Evolutionary conservation across 2,329 filamentous ascomycete genomes (phyloP), one percentile per base, ranked within the genome.

Genomic region (Pyrenochaeta sp.): DNA sequence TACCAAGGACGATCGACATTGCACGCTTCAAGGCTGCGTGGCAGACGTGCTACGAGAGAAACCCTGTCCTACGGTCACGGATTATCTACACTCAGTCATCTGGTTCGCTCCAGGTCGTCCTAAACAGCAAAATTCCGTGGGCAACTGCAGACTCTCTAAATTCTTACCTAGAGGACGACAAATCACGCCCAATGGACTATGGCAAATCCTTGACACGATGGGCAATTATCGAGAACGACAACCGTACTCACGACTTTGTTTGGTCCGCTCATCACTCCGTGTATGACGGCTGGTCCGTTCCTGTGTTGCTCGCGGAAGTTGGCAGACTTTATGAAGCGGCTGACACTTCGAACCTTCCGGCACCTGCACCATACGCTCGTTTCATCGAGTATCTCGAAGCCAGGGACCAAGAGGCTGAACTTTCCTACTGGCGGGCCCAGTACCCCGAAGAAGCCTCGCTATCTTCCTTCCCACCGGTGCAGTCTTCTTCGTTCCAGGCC

Each of bases 1-100:
- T 54, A 7, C 44, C 36, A 15, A 32, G 6, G 13, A n/a, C 78
- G 86, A 2, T 84, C 81, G 36, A 39, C 36, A 12, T 39, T 7
- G 6, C 13, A 7, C 36, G 36, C 12, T 39, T 39, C 19, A 8
- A 15, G 6, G 12, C 6, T n/a, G 6, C 36, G 5, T 39, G 36
- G 36, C 19, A 39, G 12, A 5, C 5, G 12, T 7, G 36, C 12
- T 39, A n/a, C 12, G 12, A 5, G 6, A 15, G 19, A 8, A 5
- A 15, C 6, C 6, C 5, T 39, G 12, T 39, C 12, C 36, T 39
- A 13, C 36, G 36, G 6, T 15, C 36, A 15, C 36, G 36, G 6
- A 13, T 39, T n/a, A 15, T 39, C 7, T 15, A 7, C 12, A 5
- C 36, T 8, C 5, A 5, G 19, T n/a, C 12, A 5, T n/a, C 5